Conservation (phyloP, 2,329 filamentous ascomycete genomes). For the Arthrobotrys musiformis region DNA sequence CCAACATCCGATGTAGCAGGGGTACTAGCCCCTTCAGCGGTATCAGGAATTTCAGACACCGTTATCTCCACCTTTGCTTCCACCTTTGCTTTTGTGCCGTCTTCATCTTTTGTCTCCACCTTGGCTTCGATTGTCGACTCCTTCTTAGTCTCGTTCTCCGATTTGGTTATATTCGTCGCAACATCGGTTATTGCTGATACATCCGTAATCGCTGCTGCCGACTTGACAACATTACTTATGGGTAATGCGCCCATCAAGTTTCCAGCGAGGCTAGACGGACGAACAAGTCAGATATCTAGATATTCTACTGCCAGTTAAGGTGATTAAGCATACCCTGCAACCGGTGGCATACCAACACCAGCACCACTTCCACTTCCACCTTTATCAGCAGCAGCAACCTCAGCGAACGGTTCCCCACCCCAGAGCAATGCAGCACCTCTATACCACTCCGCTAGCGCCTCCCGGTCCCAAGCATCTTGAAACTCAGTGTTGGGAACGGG, state of each 20-base stretch:
- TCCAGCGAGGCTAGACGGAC: background rate
- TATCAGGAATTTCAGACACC: slow-evolving; percentile 12
- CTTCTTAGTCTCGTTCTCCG: slow-evolving; percentile 13
- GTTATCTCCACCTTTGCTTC: slow-evolving; percentile 36
- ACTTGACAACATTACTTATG: slow-evolving; percentile 4
- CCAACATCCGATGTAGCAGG: background rate
- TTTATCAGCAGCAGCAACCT: background rate
- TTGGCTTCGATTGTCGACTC: slow-evolving; percentile 25
- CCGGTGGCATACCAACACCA: background rate
- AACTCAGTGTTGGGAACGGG: slow-evolving; percentile 23
- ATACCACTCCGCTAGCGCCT: slow-evolving; percentile 44
- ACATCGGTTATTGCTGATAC: slow-evolving; percentile 22
- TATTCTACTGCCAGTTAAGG: background rate
- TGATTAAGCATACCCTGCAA: background rate
- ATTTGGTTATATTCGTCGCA: slow-evolving; percentile 3
- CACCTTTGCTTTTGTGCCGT: slow-evolving; percentile 10
- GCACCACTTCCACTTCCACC: background rate
- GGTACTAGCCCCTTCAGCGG: background rate
- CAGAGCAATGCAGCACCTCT: slow-evolving; percentile 38
- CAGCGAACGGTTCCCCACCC: background rate
- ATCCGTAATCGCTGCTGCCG: slow-evolving; percentile 19
- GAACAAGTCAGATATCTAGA: background rate
- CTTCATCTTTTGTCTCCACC: background rate
- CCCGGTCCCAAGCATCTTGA: slow-evolving; percentile 38
- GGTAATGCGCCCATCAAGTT: slow-evolving; percentile 10